phyloP scores from a whole-genome alignment of 2,329 filamentous ascomycete genomes.

The Xylariaceae sp. region DNA sequence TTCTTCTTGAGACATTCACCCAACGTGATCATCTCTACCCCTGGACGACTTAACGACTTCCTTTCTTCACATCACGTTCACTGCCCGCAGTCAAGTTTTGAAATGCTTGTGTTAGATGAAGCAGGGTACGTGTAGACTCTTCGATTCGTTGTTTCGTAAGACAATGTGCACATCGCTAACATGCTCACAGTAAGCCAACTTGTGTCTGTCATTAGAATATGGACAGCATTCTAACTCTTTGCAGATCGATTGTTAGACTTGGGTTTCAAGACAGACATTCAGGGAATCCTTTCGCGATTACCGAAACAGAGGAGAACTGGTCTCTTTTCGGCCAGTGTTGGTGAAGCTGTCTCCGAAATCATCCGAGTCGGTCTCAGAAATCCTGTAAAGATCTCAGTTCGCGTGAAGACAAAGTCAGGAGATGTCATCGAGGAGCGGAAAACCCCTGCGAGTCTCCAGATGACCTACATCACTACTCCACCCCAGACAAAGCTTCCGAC shows the following conservation, averaged over 20 bases:
- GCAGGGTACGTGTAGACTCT: constrained; percentile 40
- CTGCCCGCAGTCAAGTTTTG: constrained; percentile 82
- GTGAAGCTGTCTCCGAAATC: constrained; percentile 87
- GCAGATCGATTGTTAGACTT: constrained; percentile 79
- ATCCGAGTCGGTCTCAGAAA: constrained; percentile 83
- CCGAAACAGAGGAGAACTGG: constrained; percentile 93
- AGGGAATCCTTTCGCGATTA: constrained; percentile 74
- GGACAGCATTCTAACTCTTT: constrained; percentile 4
- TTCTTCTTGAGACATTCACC: constrained; percentile 78
- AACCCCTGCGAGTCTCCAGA: constrained; percentile 87
- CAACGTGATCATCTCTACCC: constrained; percentile 86
- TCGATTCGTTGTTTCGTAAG: not conserved
- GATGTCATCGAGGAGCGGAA: constrained; percentile 69
- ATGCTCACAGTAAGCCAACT: constrained; percentile 10
- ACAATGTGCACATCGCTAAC: not conserved
- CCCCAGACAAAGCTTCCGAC: constrained; percentile 77
- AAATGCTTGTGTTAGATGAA: constrained; percentile 88
- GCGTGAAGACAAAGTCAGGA: constrained; percentile 72
- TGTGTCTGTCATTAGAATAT: no score
- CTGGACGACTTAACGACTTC: constrained; percentile 82
- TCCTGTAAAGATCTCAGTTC: constrained; percentile 90
- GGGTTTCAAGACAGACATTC: constrained; percentile 87
- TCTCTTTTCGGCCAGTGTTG: constrained; percentile 92
- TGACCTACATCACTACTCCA: constrained; percentile 74
- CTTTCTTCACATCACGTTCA: constrained; percentile 82